A percentile compares a stretch with the other conserved stretches of the same genome.
These are phyloP conservation scores for Wickerhamiella sergipiensis DNA, from an alignment of 805 yeast genomes.

Conservation along the genomic window DNA sequence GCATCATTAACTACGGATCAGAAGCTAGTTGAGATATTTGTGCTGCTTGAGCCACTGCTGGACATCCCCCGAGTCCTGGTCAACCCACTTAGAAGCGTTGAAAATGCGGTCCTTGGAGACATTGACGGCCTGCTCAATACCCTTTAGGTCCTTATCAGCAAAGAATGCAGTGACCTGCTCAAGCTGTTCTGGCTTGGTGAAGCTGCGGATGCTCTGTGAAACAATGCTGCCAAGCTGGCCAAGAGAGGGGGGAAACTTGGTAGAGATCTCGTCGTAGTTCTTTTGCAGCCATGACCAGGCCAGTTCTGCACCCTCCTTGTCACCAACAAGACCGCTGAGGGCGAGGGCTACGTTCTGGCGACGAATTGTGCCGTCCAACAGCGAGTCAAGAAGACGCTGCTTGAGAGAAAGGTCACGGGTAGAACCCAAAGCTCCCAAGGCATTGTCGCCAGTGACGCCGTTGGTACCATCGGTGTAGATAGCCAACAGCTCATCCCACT, in stretches of 20 bases:
- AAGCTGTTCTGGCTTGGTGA: constrained; percentile 41
- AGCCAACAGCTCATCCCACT: constrained; percentile 47
- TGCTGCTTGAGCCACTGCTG: constrained; percentile 17
- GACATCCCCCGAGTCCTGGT: constrained; percentile 19
- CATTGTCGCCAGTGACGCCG: constrained; percentile 55
- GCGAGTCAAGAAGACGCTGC: constrained; percentile 40
- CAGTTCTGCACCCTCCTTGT: constrained; percentile 49
- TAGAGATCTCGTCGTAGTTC: constrained; percentile 59
- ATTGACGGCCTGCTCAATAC: constrained; percentile 43
- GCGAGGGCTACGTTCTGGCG: constrained; percentile 66
- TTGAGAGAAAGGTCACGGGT: constrained; percentile 40
- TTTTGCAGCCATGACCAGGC: constrained; percentile 59
- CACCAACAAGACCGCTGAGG: constrained; percentile 55
- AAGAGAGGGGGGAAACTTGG: constrained; percentile 65
- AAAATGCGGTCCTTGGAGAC: constrained; percentile 45
- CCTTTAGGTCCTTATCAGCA: constrained; percentile 31
- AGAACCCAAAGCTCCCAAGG: constrained; percentile 55
- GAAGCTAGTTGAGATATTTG: constrained; percentile 2
- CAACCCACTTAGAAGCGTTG: constrained; percentile 38
- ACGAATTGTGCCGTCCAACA: constrained; percentile 47
- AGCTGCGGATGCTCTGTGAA: constrained; percentile 43
- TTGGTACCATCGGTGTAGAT: constrained; percentile 49
- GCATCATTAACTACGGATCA: not conserved
- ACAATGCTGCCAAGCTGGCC: constrained; percentile 71
- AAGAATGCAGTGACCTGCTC: constrained; percentile 40